Conservation (phyloP, 345 rosid genomes). For the Camelina neglecta region DNA sequence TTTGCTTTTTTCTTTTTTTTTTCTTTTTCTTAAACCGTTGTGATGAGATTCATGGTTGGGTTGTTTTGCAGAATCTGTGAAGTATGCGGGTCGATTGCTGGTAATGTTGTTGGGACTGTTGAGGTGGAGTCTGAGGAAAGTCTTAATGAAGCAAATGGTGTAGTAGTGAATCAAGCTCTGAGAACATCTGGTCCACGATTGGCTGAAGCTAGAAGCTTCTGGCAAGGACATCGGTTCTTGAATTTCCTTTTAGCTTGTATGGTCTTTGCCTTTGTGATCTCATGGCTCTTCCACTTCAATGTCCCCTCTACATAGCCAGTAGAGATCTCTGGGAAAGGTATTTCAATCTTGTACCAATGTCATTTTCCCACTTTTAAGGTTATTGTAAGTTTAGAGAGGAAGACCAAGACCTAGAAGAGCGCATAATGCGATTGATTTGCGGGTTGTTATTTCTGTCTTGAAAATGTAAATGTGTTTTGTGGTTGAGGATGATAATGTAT, state of each 20-base stretch:
- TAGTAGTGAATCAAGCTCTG: conserved; percentile 40
- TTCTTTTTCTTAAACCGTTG: not conserved
- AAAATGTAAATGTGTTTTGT: conserved; percentile 33
- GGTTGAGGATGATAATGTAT: conserved; percentile 39
- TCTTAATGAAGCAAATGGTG: conserved; percentile 52
- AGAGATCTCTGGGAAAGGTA: conserved; percentile 6
- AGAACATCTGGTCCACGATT: conserved; percentile 42
- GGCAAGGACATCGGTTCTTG: conserved; percentile 86
- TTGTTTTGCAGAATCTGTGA: conserved; percentile 76
- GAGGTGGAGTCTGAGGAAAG: conserved; percentile 58
- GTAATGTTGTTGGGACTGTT: conserved; percentile 59
- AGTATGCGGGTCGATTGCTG: conserved; percentile 87
- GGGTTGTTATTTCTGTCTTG: conserved; percentile 4
- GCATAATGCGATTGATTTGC: conserved; percentile 7
- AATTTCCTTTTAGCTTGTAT: conserved; percentile 90
- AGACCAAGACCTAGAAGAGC: conserved; percentile 15
- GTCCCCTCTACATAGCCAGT: conserved; percentile 54
- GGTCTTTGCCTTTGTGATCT: conserved; percentile 92
- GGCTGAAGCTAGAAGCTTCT: conserved; percentile 58
- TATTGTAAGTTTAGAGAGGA: conserved; percentile 28
- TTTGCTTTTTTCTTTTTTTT: not conserved
- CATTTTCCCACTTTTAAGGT: conserved; percentile 26
- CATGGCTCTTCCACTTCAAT: conserved; percentile 96
- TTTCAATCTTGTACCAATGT: conserved; percentile 35
- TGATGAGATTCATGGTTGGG: conserved; percentile 13